Conservation (phyloP, 2,329 filamentous ascomycete genomes). For the Tolypocladium paradoxum region DNA sequence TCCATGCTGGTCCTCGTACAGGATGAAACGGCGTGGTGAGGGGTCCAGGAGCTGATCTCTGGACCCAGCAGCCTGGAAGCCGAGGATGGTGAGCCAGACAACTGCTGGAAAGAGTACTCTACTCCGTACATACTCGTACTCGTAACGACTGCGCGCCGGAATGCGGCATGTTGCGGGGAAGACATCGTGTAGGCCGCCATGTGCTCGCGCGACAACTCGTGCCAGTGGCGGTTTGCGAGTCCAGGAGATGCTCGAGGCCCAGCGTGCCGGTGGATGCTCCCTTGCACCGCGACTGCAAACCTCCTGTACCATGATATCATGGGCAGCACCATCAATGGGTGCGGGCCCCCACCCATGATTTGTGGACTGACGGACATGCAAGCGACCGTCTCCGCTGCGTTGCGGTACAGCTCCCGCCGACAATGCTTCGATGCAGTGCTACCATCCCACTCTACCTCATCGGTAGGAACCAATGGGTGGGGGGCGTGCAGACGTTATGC, state of each 20-base stretch:
- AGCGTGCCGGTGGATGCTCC: background rate
- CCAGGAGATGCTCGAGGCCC: background rate
- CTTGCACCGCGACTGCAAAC: background rate
- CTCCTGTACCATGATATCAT: slow-evolving; percentile 23
- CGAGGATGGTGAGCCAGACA: background rate
- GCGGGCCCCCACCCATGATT: slow-evolving; percentile 4
- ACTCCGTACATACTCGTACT: too few species aligned
- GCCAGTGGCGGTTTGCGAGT: background rate
- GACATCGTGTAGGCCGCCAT: background rate
- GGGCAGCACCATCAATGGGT: slow-evolving; percentile 1
- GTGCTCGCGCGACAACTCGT: background rate
- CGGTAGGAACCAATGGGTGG: background rate
- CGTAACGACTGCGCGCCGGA: background rate
- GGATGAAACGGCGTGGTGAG: background rate
- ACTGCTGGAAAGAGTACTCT: too few species aligned
- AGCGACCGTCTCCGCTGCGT: slow-evolving; percentile 2
- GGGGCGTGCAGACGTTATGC: background rate
- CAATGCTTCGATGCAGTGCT: slow-evolving; percentile 1
- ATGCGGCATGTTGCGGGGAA: background rate
- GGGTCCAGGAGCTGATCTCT: background rate
- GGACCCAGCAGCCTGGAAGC: background rate
- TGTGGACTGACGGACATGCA: slow-evolving; percentile 5
- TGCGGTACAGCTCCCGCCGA: background rate
- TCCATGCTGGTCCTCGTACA: background rate
- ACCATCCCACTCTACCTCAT: background rate